phyloP scores from a whole-genome alignment of 2,329 filamentous ascomycete genomes.

The Byssothecium circinans region DNA sequence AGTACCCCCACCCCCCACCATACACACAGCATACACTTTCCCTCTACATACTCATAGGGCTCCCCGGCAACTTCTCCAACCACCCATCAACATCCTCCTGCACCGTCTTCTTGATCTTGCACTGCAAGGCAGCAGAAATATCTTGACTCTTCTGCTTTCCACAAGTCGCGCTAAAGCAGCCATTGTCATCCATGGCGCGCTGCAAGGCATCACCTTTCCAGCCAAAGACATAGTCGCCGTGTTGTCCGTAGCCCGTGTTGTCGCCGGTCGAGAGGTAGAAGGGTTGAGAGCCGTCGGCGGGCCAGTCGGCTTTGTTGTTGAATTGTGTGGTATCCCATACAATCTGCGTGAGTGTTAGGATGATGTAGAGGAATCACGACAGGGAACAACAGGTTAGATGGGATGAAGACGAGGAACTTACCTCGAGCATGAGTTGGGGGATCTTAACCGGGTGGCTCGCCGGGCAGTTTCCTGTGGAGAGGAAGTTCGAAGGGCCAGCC shows the following conservation, averaged over 20 bases:
- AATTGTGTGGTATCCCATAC: constrained; percentile 45
- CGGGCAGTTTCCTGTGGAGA: constrained; percentile 40
- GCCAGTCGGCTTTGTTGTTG: constrained; percentile 26
- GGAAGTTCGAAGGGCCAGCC: constrained; percentile 24
- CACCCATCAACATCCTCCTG: constrained; percentile 23
- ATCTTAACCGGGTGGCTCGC: constrained; percentile 50
- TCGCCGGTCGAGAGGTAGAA: constrained; percentile 21
- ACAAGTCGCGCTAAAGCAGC: constrained; percentile 20
- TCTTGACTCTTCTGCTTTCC: constrained; percentile 15
- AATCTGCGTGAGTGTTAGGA: constrained; percentile 21
- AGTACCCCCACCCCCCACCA: background rate
- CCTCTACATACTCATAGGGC: constrained; percentile 1
- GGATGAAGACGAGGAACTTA: constrained; percentile 7
- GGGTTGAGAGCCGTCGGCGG: constrained; percentile 21
- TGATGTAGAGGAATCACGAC: no score
- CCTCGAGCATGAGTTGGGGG: constrained; percentile 52
- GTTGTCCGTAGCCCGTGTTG: constrained; percentile 18
- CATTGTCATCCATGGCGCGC: constrained; percentile 23
- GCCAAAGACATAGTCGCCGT: constrained; percentile 20
- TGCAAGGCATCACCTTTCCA: constrained; percentile 24
- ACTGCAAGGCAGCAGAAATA: constrained; percentile 16
- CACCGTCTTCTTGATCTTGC: constrained; percentile 16
- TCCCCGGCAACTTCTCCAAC: constrained; percentile 6
- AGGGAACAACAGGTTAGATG: background rate
- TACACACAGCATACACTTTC: background rate